Conservation (phyloP, 2,329 filamentous ascomycete species). For the Endocalyx cinctus region DNA sequence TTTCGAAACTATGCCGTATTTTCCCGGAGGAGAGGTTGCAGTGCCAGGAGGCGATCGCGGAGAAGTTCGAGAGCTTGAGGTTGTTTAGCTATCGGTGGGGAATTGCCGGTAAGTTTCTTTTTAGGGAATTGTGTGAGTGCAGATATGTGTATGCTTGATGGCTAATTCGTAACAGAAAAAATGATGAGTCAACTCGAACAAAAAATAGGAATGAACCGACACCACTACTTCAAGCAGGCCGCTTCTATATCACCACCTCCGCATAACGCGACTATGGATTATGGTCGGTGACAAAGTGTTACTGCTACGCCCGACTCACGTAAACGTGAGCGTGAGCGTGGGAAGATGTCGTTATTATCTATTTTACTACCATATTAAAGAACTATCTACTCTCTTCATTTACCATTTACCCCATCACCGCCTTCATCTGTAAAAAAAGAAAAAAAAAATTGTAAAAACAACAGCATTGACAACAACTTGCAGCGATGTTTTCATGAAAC, state of each 20-base stretch:
- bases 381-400: too few relatives aligned
- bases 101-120: conserved; percentile 27
- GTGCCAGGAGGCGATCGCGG: conserved; percentile 23
- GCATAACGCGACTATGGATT: conserved; percentile 7
- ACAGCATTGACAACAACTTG: too few relatives aligned
- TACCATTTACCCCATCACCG: too few relatives aligned
- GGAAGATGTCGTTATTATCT: too few relatives aligned
- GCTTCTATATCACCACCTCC: conserved; percentile 9
- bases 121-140: too few relatives aligned
- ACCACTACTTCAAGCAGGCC: conserved; percentile 20
- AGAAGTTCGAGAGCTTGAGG: conserved; percentile 29
- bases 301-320: too few relatives aligned
- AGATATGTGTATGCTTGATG: too few relatives aligned
- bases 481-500: too few relatives aligned
- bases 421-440: too few relatives aligned
- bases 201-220: conserved; percentile 19
- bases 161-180: conserved; percentile 17
- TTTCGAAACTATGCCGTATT: conserved; percentile 21
- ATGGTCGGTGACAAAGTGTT: conserved; percentile 7
- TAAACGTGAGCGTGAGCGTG: too few relatives aligned
- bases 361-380: too few relatives aligned
- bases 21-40: conserved; percentile 22
- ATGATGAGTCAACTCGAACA: conserved; percentile 28
- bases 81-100: conserved; percentile 29
- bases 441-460: too few relatives aligned